phyloP scores from a whole-genome alignment of 768 basidiomycete genomes.

The Boletus insuetus region DNA sequence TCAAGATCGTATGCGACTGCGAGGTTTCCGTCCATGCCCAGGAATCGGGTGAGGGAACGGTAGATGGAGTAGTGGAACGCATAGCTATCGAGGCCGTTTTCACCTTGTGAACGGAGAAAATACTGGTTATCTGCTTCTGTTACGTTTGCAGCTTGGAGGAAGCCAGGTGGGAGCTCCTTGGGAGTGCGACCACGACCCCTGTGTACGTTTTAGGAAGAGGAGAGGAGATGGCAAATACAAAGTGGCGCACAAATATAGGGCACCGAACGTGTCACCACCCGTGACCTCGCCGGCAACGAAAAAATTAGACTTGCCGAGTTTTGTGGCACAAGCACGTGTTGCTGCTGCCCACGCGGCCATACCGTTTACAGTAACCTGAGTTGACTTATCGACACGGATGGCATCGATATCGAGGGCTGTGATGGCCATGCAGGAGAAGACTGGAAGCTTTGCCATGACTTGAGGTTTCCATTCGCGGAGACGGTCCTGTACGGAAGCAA shows the following conservation, averaged over 20 bases:
- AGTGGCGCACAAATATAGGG: conserved; percentile 71
- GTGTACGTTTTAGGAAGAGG: neutral
- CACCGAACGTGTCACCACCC: conserved; percentile 87
- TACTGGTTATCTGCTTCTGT: conserved; percentile 62
- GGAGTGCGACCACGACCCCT: conserved; percentile 90
- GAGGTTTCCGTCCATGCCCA: conserved; percentile 96
- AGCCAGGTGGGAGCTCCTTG: conserved; percentile 63
- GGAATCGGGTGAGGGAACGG: conserved; percentile 78
- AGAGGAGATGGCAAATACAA: neutral
- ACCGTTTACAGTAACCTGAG: conserved; percentile 84
- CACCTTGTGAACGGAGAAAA: conserved; percentile 68
- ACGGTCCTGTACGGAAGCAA: conserved; percentile 95
- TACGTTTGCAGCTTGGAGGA: conserved; percentile 65
- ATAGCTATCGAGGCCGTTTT: conserved; percentile 68
- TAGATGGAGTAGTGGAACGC: conserved; percentile 97
- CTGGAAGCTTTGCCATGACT: conserved; percentile 74
- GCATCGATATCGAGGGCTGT: conserved; percentile 87
- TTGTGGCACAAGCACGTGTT: conserved; percentile 71
- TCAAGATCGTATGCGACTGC: conserved; percentile 85
- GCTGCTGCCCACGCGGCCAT: conserved; percentile 71
- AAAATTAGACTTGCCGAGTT: conserved; percentile 80
- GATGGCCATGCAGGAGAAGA: conserved; percentile 84
- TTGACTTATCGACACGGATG: conserved; percentile 94
- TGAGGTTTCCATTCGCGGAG: conserved; percentile 85
- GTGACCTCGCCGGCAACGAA: conserved; percentile 93